These are phyloP conservation scores for Plantago major DNA, from an alignment of 257 asterid species.

Conservation along the genomic window DNA sequence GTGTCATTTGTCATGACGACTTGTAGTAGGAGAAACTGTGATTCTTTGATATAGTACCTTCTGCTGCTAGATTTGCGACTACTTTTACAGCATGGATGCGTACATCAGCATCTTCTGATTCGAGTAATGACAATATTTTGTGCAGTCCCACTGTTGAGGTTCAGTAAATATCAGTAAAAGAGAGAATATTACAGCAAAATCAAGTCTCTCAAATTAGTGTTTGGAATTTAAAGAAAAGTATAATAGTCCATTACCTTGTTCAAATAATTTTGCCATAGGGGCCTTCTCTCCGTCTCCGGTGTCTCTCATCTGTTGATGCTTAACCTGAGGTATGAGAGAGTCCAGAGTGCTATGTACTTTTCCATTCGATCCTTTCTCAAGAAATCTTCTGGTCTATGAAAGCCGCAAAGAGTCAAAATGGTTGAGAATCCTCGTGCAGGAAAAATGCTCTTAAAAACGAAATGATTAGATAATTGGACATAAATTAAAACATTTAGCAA, in stretches of 20 bases:
- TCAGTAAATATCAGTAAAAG: constrained; percentile 14
- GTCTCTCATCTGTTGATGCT: constrained; percentile 45
- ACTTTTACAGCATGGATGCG: constrained; percentile 94
- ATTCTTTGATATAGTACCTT: constrained; percentile 42
- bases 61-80: constrained; percentile 93
- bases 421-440: background rate
- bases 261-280: constrained; percentile 72
- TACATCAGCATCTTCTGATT: constrained; percentile 80
- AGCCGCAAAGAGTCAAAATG: background rate
- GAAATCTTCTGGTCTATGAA: constrained; percentile 63
- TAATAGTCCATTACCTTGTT: constrained; percentile 55
- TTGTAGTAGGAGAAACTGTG: background rate
- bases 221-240: background rate
- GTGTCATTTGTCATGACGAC: background rate
- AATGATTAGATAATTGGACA: background rate
- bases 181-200: constrained; percentile 13
- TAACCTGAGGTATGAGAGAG: constrained; percentile 48
- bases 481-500: background rate
- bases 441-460: background rate
- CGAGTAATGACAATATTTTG: constrained; percentile 78
- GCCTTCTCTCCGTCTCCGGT: constrained; percentile 57
- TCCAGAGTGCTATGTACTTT: constrained; percentile 35
- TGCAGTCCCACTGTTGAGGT: constrained; percentile 71
- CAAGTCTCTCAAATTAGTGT: background rate
- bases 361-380: constrained; percentile 42